A percentile compares a stretch with the other conserved stretches of the same genome.
Conservation (phyloP, 108 stramenopile genomes). For the Epithemia pelagica region DNA sequence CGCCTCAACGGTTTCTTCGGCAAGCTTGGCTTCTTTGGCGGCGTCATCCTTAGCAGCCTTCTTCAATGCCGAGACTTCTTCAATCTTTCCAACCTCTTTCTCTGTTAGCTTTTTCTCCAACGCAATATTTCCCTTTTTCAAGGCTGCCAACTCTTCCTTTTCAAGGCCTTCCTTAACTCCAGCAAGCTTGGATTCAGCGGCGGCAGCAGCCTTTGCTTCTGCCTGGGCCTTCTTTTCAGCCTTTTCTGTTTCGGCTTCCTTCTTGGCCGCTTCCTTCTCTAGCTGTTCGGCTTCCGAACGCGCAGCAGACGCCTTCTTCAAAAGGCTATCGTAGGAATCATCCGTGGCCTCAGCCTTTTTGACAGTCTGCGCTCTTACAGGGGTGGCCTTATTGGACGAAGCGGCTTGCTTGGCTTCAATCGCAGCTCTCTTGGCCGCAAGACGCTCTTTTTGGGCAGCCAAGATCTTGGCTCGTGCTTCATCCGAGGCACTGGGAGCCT, state of each 20-base stretch:
- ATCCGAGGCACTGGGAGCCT: conserved; percentile 29
- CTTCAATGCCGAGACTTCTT: conserved; percentile 17
- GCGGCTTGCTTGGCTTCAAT: conserved; percentile 10
- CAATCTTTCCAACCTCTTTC: conserved; percentile 6
- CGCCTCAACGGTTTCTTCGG: conserved; percentile 15
- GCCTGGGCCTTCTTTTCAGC: conserved; percentile 17
- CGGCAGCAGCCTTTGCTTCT: conserved; percentile 27
- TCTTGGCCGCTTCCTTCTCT: background rate
- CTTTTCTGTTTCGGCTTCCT: conserved; percentile 14
- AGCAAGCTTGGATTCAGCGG: conserved; percentile 22
- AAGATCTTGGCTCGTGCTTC: background rate
- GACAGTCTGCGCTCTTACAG: background rate
- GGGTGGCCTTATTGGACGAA: background rate
- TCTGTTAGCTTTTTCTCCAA: conserved; percentile 17
- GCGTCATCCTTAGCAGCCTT: conserved; percentile 25
- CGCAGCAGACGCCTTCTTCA: background rate
- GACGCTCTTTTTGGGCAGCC: conserved; percentile 9
- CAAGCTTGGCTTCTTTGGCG: conserved; percentile 11
- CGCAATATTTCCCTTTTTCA: conserved; percentile 8
- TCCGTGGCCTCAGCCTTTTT: background rate
- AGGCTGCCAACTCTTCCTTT: conserved; percentile 11
- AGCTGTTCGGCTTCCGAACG: conserved; percentile 1
- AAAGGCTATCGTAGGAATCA: background rate
- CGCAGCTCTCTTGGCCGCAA: conserved; percentile 10
- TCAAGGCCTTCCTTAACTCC: conserved; percentile 10